phyloP scores from a whole-genome alignment of 371 early-diverging fungal genomes.

The Mucor saturninus region DNA sequence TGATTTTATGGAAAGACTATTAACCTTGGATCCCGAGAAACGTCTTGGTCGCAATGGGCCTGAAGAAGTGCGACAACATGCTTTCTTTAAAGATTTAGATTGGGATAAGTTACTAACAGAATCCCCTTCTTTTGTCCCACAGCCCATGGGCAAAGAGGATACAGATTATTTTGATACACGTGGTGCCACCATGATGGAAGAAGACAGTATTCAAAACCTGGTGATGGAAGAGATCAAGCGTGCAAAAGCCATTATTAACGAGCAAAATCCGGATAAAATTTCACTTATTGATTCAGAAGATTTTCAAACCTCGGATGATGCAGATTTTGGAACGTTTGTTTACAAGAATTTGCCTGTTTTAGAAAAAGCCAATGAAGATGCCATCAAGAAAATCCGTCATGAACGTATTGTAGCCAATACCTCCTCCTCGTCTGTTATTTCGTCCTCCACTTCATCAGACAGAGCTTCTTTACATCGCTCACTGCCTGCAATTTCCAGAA shows the following conservation, averaged over 20 bases:
- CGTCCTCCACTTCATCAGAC: slow-evolving; percentile 8
- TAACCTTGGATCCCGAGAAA: slow-evolving; percentile 76
- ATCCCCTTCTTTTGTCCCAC: slow-evolving; percentile 87
- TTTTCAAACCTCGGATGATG: slow-evolving; percentile 27
- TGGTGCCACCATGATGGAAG: slow-evolving; percentile 65
- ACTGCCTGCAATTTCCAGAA: slow-evolving; percentile 22
- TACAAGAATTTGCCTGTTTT: slow-evolving; percentile 89
- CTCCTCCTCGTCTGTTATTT: slow-evolving; percentile 1
- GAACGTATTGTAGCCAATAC: slow-evolving; percentile 37
- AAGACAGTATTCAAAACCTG: slow-evolving; percentile 24
- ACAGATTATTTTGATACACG: slow-evolving; percentile 94
- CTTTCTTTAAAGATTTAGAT: slow-evolving; percentile 67
- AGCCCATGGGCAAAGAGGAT: slow-evolving; percentile 77
- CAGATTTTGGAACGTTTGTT: slow-evolving; percentile 91
- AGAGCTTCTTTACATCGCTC: slow-evolving; percentile 9
- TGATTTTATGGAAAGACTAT: slow-evolving; percentile 84
- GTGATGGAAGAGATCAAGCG: slow-evolving; percentile 38
- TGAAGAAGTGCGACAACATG: slow-evolving; percentile 69
- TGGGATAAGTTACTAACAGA: slow-evolving; percentile 74
- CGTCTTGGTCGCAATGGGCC: slow-evolving; percentile 77
- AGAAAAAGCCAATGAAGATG: slow-evolving; percentile 89
- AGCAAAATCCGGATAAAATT: slow-evolving; percentile 43
- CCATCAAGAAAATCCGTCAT: slow-evolving; percentile 71
- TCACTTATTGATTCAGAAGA: slow-evolving; percentile 14
- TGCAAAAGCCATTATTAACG: slow-evolving; percentile 48